These are phyloP conservation scores for Terfezia claveryi DNA, from an alignment of 495 filamentous ascomycete genomes.

Conservation along the genomic window DNA sequence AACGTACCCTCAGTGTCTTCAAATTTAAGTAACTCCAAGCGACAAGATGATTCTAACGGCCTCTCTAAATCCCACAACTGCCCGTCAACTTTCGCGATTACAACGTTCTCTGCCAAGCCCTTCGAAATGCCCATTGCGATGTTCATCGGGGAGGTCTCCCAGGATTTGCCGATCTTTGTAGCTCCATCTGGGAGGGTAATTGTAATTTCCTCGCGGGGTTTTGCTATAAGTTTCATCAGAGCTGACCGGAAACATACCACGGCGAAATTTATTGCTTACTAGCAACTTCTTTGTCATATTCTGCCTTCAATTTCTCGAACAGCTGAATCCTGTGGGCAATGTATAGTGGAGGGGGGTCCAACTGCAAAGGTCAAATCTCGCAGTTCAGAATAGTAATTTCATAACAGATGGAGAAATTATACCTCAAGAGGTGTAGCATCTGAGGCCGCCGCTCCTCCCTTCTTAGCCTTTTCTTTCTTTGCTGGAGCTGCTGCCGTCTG, in stretches of 20 bases:
- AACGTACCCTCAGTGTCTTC: constrained; percentile 55
- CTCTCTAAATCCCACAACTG: constrained; percentile 81
- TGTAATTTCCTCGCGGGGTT: constrained; percentile 42
- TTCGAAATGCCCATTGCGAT: constrained; percentile 49
- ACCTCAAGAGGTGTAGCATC: constrained; percentile 26
- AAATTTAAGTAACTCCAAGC: constrained; percentile 61
- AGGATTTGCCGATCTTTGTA: constrained; percentile 38
- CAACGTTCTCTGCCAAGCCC: constrained; percentile 46
- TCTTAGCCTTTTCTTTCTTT: constrained; percentile 20
- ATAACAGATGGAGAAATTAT: background rate
- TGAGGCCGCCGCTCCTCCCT: constrained; percentile 25
- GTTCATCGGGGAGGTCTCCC: constrained; percentile 47
- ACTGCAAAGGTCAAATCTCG: background rate
- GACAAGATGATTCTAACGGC: constrained; percentile 62
- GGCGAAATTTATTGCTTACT: constrained; percentile 5
- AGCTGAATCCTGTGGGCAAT: constrained; percentile 61
- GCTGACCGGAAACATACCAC: background rate
- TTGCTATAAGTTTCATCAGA: constrained; percentile 18
- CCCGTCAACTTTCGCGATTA: constrained; percentile 65
- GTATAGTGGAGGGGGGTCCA: constrained; percentile 51
- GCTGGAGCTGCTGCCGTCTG: background rate
- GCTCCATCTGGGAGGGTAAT: constrained; percentile 44
- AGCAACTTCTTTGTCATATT: constrained; percentile 51
- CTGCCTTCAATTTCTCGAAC: constrained; percentile 70
- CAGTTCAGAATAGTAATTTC: too few relatives aligned